Conservation (phyloP, 371 early-diverging fungal species). For the Rhizopus delemar region DNA sequence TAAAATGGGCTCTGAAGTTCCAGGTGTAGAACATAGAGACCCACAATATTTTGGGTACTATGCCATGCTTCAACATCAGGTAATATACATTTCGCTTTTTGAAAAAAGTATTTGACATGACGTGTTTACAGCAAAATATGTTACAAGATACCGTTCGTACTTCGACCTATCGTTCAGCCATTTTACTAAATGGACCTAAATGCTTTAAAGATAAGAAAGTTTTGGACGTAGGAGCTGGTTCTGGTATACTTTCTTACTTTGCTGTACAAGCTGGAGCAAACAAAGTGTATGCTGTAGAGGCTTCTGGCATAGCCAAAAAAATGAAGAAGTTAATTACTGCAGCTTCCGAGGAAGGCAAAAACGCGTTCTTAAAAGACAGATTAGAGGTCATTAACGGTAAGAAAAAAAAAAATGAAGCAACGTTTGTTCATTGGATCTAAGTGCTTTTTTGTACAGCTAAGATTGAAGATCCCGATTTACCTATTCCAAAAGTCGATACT, state of each 20-base stretch:
- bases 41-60: slow-evolving; percentile 92
- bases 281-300: slow-evolving; percentile 94
- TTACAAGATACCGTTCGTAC: slow-evolving; percentile 93
- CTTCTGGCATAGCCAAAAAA: slow-evolving; percentile 90
- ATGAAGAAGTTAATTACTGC: slow-evolving; percentile 78
- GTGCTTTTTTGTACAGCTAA: slow-evolving; percentile 57
- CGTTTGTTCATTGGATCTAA: not conserved
- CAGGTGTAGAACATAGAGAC: slow-evolving; percentile 71
- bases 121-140: slow-evolving; percentile 88
- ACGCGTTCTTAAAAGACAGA: slow-evolving; percentile 76
- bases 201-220: slow-evolving; percentile 81
- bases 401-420: no score
- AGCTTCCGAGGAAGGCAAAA: slow-evolving; percentile 60
- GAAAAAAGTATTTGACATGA: not conserved
- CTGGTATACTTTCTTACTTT: slow-evolving; percentile 94
- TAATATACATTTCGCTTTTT: slow-evolving; percentile 34
- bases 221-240: slow-evolving; percentile 96
- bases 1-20: slow-evolving; percentile 24
- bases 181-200: slow-evolving; percentile 71
- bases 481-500: slow-evolving; percentile 85
- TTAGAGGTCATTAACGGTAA: slow-evolving; percentile 83
- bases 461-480: slow-evolving; percentile 76
- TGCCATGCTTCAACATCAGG: slow-evolving; percentile 94
- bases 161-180: slow-evolving; percentile 90
- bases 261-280: slow-evolving; percentile 90